Evolutionary conservation across 306 rosid genomes (phyloP).

Genomic region (Citrullus amarus): DNA sequence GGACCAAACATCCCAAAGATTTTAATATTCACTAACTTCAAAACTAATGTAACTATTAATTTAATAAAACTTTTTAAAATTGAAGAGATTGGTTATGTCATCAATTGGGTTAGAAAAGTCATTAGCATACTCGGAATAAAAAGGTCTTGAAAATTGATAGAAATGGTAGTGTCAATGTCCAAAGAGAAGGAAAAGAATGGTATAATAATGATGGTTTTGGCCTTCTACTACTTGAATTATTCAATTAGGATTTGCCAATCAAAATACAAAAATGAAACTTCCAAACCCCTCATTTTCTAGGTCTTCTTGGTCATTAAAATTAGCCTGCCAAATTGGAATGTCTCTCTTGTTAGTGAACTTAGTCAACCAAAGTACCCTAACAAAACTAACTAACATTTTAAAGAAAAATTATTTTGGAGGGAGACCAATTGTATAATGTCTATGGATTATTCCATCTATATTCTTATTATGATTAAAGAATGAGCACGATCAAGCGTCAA

Average conservation of each 20-base stretch:
- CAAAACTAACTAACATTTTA: not conserved
- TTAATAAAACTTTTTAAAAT: too few species aligned
- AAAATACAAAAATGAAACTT: not conserved
- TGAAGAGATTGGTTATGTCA: not conserved
- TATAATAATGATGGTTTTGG: not conserved
- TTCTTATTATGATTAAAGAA: not conserved
- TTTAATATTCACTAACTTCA: too few species aligned
- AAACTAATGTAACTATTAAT: too few species aligned
- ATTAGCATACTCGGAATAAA: not conserved
- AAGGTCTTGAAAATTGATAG: not conserved
- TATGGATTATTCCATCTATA: not conserved
- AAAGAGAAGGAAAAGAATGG: not conserved
- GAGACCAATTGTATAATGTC: not conserved
- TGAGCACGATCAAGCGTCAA: not conserved
- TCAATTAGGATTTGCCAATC: not conserved
- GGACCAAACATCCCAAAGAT: too few species aligned
- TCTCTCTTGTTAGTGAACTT: not conserved
- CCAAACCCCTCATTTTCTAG: not conserved
- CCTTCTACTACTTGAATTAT: not conserved
- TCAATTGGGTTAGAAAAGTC: not conserved
- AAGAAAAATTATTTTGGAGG: not conserved
- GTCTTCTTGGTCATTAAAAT: not conserved
- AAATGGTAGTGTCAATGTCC: not conserved
- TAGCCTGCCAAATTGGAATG: not conserved
- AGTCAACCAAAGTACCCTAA: not conserved